Base-by-base conservation (phyloP, 768 basidiomycete genomes). In the Tylopilus felleus region DNA sequence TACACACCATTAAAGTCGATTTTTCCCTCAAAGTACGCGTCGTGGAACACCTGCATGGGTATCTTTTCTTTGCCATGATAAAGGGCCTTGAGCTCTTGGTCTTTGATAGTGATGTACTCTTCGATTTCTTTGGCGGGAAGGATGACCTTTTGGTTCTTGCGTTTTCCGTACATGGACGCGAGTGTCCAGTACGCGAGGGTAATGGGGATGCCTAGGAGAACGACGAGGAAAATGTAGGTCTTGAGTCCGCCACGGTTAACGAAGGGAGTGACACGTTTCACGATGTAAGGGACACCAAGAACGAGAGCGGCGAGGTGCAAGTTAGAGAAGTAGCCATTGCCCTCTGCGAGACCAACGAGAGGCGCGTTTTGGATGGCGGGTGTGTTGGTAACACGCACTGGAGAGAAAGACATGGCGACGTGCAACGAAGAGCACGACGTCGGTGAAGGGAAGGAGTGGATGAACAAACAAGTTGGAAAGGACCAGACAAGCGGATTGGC, bases 31-130 rank as follows among this genome's bases (percentile, higher is more conserved):
- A 99, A 98, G 75, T 88, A 98, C 58, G 93, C 91, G 77, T 99
- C 97, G 68, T 98, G 88, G 79, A 97, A 96, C 60, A 90, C 74
- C 74, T 99, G 96, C 87, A 97, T 95, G 48, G 94, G 94, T 53
- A 99, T 98, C 74, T 97, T 98, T 62, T 85, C 82, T 73, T 86
- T 90, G 59, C 85, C 88, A 29, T 82, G 73, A 75, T 95, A 98
- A 55, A 83, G 77, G 28, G 79, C 77, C 76, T 84, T 90, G 68
- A 98, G 80, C 55, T 85, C 88, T 1, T 75, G 72, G 75, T 96
- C 93, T 56, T 91, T 86, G 75, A 98, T 87, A 42, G 85, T 88
- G 66, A 98, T 89, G 70, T 98, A 99, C 60, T 89, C 82, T 62
- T 90, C 88, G 55, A 97, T 83, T 63, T 88, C 81, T 72, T 87